Conservation (phyloP, 2,329 filamentous ascomycete species). For the Cytospora paraplurivora region DNA sequence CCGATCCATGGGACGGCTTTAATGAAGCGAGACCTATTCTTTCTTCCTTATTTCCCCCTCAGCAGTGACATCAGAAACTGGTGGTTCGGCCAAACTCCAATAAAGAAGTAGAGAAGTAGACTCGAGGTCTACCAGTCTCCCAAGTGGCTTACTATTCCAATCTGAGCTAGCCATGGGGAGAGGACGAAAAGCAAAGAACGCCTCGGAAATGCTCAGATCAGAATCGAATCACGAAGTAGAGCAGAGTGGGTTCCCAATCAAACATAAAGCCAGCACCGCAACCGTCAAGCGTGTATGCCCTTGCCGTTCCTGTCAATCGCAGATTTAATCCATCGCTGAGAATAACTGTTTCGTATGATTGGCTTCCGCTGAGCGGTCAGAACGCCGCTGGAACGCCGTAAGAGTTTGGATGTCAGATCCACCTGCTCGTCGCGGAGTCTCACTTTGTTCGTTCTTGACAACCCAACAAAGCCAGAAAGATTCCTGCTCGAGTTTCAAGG, state of each 20-base stretch:
- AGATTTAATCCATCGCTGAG: conserved; percentile 22
- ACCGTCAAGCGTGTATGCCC: conserved; percentile 12
- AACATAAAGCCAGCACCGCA: conserved; percentile 16
- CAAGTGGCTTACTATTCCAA: conserved; percentile 27
- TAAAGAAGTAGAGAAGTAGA: conserved; percentile 29
- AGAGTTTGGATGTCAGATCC: conserved; percentile 21
- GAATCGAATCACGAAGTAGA: conserved; percentile 24
- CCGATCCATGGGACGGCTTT: conserved; percentile 26
- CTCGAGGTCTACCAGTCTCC: conserved; percentile 26
- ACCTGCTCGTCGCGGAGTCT: conserved; percentile 19
- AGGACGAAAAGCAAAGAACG: conserved; percentile 27
- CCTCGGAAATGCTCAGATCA: conserved; percentile 21
- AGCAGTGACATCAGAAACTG: conserved; percentile 17
- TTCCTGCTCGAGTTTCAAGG: not conserved
- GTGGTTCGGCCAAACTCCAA: conserved; percentile 27
- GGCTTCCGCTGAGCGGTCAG: conserved; percentile 23
- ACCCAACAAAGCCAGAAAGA: conserved; percentile 17
- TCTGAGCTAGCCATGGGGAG: conserved; percentile 26
- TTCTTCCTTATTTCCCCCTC: conserved; percentile 19
- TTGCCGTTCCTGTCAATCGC: conserved; percentile 20
- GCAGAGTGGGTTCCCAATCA: conserved; percentile 27
- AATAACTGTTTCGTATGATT: conserved; percentile 18
- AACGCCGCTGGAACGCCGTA: conserved; percentile 26
- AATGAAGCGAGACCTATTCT: conserved; percentile 14
- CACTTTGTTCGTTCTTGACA: not conserved